Evolutionary conservation across 345 rosid species (phyloP).

Genomic region (Raphanus sativus): DNA sequence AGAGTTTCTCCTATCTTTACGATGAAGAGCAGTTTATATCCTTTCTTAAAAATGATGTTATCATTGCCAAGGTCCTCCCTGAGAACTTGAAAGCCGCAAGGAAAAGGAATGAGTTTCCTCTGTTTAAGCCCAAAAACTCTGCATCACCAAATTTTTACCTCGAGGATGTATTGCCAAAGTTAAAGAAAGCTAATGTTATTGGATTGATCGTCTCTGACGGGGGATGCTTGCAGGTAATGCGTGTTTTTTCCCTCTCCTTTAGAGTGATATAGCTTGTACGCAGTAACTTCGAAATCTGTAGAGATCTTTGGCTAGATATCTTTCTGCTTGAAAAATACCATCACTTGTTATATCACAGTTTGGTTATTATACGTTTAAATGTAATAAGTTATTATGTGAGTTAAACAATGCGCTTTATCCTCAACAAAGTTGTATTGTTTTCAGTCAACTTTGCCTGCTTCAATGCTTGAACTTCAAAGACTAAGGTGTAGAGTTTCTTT

Average conservation of each 20-base stretch:
- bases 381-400: not conserved
- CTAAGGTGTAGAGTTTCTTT: slow-evolving; percentile 97
- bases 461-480: slow-evolving; percentile 86
- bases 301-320: slow-evolving; percentile 11
- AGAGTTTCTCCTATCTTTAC: slow-evolving; percentile 93
- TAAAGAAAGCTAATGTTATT: slow-evolving; percentile 69
- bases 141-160: slow-evolving; percentile 78
- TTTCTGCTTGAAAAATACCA: slow-evolving; percentile 20
- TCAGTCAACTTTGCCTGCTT: slow-evolving; percentile 79
- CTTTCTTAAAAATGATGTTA: slow-evolving; percentile 80
- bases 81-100: slow-evolving; percentile 73
- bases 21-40: slow-evolving; percentile 93
- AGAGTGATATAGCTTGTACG: slow-evolving; percentile 12
- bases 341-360: not conserved
- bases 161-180: slow-evolving; percentile 69
- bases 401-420: not conserved
- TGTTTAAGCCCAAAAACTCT: slow-evolving; percentile 71
- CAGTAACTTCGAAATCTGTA: slow-evolving; percentile 12
- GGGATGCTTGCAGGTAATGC: slow-evolving; percentile 85
- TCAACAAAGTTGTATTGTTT: slow-evolving; percentile 31
- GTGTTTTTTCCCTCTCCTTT: not conserved
- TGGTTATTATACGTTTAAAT: not conserved
- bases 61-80: slow-evolving; percentile 70
- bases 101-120: slow-evolving; percentile 67
- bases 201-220: slow-evolving; percentile 79